Evolutionary conservation across 1,284 basidiomycete species (phyloP), one percentile per base, ranked within the genome.

Genomic region (Gomphus bonarii): DNA sequence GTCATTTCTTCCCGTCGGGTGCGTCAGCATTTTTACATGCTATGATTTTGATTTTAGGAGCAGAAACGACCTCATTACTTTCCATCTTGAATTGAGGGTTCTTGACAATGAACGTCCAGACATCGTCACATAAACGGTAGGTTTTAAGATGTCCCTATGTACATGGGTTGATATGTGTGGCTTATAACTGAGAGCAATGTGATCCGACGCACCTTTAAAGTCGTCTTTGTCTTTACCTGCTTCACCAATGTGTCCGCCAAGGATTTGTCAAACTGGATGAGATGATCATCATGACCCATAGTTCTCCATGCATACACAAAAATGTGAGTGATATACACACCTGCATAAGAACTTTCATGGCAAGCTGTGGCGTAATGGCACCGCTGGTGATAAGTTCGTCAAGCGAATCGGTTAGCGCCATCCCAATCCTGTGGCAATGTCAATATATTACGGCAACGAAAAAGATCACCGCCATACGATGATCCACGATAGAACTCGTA

Each of bases 371-470:
- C 20, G 95, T 97, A 65, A 99, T 98, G 59, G 92, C 88, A 1
- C 95, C 95, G 64, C 88, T 91, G 54, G 95, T 97, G 67, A 99
- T 99, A 61, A 99, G 82, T 74, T 99, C 95, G 73, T 99, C 95
- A 64, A 99, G 83, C 62, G 95, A 94, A 76, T 99, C 95, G n/a
- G 95, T 97, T 57, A 99, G 80, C 49, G 95, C 93, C 78, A 95
- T 92, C 44, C 95, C 95, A 71, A 98, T 92, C 63, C 95, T 98
- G 65, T 4, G 16, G 58, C 28, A 25, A 31, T 46, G 25, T 44
- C 28, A 59, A 51, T 56, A 59, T 54, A 46, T n/a, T 16, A n/a
- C 11, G n/a, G 25, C 3, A 31, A 3, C 30, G 38, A 57, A 14
- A 55, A 33, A 22, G 38, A 50, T n/a, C 10, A 30, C 81, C 18